Base-by-base conservation (phyloP, 2,329 filamentous ascomycete species). In the Cercospora nicotianae region DNA sequence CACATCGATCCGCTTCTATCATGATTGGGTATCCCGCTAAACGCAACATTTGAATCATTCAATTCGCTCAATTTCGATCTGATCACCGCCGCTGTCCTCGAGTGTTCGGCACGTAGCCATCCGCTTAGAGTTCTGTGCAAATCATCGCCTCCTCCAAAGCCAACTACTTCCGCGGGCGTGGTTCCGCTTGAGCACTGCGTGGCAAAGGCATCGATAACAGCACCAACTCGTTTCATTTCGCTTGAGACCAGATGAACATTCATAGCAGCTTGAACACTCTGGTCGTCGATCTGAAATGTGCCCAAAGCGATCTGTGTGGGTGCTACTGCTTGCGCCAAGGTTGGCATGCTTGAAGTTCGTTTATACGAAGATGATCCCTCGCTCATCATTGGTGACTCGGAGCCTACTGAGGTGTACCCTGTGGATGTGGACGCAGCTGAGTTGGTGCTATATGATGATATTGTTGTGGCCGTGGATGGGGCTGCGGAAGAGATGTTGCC, bases 61-160 rank as follows among this genome's bases (percentile, higher is more conserved):
- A 60, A 28, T 16, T 60, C 57, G 31, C 31, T 60, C 57, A 60
- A 33, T 33, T 60, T 60, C 30, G 57, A 33, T 33, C 31, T 31
- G 31, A 60, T 39, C 3, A 39, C 31, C 10, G 23, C 18, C 4
- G 57, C 31, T 36, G 57, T 60, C 20, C 57, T 60, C 6, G 16
- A n/a, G 5, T 60, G 57, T 18, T 60, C 57, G 3, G 16, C 57
- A 33, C 57, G 57, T 2, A 60, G 57, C 57, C 57, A 60, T 18
- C 5, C n/a, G 30, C 57, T 60, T n/a, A 60, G 5, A 2, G 3
- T 36, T 33, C n/a, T 60, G 31, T 60, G 30, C 7, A 60, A 36
- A 9, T 8, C 31, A 39, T 36, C 57, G 18, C 12, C 57, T 23
- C 31, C 57, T n/a, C 57, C 57, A 3, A 60, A 60, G 18, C 16